A percentile compares a stretch with the other conserved stretches of the same genome.
phyloP scores from a whole-genome alignment of 179 eudicot genomes.

The Silene noctiflora region DNA sequence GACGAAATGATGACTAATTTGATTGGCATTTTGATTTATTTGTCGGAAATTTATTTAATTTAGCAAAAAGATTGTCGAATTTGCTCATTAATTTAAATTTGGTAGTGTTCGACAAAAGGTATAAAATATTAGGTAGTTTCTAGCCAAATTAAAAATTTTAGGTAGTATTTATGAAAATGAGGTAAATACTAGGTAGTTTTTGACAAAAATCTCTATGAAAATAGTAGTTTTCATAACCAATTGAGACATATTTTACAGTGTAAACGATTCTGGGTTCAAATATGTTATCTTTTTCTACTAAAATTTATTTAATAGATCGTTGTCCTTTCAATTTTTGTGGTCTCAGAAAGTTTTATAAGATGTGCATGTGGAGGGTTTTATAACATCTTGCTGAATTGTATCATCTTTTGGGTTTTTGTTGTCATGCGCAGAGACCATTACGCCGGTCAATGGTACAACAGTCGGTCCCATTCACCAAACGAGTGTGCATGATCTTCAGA shows the following conservation, averaged over 20 bases:
- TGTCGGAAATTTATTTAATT: too few relatives aligned
- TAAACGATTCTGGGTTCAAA: not conserved
- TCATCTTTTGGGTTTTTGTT: not conserved
- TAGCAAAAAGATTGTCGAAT: too few relatives aligned
- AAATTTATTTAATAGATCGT: not conserved
- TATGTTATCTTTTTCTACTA: not conserved
- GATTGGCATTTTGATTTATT: too few relatives aligned
- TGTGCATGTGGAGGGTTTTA: not conserved
- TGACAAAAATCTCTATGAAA: too few relatives aligned
- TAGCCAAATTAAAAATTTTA: too few relatives aligned
- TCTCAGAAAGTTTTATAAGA: not conserved
- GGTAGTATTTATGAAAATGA: too few relatives aligned
- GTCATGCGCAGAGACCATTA: conserved; percentile 53
- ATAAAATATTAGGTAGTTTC: too few relatives aligned
- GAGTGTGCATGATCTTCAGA: conserved; percentile 90
- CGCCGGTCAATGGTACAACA: conserved; percentile 77
- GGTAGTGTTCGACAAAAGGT: too few relatives aligned
- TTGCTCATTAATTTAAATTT: too few relatives aligned
- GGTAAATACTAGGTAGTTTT: too few relatives aligned
- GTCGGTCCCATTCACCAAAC: conserved; percentile 64
- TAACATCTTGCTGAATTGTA: not conserved
- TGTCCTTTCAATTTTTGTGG: not conserved
- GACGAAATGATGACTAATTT: too few relatives aligned
- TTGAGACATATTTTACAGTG: not conserved
- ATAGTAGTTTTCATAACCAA: not conserved